Conservation (phyloP, 331 rosid species). For the Prunus yedoensis region DNA sequence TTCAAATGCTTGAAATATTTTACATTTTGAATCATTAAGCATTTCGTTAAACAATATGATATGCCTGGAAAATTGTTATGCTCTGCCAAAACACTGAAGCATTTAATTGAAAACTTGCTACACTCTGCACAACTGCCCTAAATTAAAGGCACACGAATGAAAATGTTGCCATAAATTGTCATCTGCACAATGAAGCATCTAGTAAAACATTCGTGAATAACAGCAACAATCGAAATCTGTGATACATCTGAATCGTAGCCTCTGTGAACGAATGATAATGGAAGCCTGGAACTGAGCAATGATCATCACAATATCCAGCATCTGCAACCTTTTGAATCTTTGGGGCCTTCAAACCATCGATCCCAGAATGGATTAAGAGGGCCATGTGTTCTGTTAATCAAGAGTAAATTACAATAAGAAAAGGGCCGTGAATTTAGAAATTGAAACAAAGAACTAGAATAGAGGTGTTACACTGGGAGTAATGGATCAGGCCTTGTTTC, state of each 20-base stretch:
- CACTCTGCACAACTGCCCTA: conserved; percentile 25
- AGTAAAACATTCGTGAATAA: conserved; percentile 22
- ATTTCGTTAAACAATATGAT: conserved; percentile 8
- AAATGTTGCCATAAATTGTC: conserved; percentile 38
- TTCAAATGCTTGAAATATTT: conserved; percentile 25
- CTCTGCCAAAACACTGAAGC: conserved; percentile 13
- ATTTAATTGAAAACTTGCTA: conserved; percentile 24
- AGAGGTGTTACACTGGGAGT: conserved; percentile 59
- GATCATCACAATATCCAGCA: conserved; percentile 76
- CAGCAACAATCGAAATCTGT: conserved; percentile 25
- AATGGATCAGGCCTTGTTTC: conserved; percentile 89
- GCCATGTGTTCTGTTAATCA: conserved; percentile 60
- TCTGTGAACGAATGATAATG: conserved; percentile 12
- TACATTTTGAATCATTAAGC: conserved; percentile 13
- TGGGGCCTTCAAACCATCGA: conserved; percentile 93
- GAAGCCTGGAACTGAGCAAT: conserved; percentile 17
- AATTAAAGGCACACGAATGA: conserved; percentile 31
- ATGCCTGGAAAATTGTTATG: conserved; percentile 4
- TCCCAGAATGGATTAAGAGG: conserved; percentile 84
- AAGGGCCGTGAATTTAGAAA: neutral
- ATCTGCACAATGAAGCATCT: conserved; percentile 46
- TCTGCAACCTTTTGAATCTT: conserved; percentile 72
- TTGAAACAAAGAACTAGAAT: neutral
- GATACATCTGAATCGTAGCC: conserved; percentile 28
- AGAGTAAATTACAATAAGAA: conserved; percentile 17